Percentiles rank a stretch among this genome's conserved stretches.
Conservation (phyloP, 305 asterid species). For the Ruellia speciosa region DNA sequence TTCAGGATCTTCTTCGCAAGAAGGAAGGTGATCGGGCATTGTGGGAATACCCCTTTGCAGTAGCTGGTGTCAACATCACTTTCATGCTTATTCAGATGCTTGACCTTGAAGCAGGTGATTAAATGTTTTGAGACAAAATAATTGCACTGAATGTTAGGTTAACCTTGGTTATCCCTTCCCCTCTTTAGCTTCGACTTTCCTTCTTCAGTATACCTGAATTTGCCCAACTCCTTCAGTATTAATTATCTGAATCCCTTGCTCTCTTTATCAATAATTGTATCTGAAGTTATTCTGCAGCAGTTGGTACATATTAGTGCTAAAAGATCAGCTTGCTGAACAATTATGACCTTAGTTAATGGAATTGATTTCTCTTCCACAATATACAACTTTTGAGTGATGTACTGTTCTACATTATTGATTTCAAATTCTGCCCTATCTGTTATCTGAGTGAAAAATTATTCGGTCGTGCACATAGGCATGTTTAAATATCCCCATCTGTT, state of each 20-base stretch:
- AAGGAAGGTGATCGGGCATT: constrained; percentile 91
- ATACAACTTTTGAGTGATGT: too few species aligned
- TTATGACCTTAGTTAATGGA: too few species aligned
- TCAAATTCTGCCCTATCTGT: too few species aligned
- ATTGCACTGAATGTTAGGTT: neutral
- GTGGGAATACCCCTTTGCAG: constrained; percentile 99
- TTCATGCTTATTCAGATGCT: constrained; percentile 99
- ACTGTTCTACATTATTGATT: too few species aligned
- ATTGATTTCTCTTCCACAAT: too few species aligned
- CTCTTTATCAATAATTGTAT: neutral
- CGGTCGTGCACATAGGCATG: too few species aligned
- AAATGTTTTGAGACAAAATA: constrained; percentile 20
- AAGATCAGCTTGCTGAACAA: neutral
- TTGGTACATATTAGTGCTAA: neutral
- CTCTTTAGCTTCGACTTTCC: too few species aligned
- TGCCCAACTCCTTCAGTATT: constrained; percentile 1
- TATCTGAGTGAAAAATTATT: too few species aligned
- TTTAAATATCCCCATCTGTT: too few species aligned
- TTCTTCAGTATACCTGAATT: constrained; percentile 15
- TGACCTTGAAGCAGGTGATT: constrained; percentile 90
- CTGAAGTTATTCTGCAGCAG: constrained; percentile 8
- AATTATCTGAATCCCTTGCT: constrained; percentile 5
- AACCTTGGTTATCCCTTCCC: neutral
- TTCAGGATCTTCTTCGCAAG: constrained; percentile 94
- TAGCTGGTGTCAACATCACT: constrained; percentile 97